Evolutionary conservation across 2,329 filamentous ascomycete genomes (phyloP).

Genomic region (Tolypocladium sp.): DNA sequence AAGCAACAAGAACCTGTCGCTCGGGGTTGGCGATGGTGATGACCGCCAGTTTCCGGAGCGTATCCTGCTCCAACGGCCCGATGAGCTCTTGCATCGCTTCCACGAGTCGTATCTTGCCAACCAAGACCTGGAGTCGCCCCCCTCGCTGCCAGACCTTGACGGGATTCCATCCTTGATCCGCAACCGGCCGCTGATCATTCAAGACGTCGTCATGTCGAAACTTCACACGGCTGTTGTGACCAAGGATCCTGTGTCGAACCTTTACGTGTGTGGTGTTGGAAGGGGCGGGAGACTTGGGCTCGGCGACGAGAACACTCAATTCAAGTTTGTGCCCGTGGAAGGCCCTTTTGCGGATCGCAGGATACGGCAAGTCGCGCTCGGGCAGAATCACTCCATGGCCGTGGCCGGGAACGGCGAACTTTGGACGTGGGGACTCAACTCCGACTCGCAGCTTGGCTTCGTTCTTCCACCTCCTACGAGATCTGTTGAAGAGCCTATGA

Average conservation of each 20-base stretch:
- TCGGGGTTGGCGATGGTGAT: constrained; percentile 92
- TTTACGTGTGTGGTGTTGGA: constrained; percentile 89
- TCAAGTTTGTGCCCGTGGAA: constrained; percentile 76
- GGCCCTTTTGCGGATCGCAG: constrained; percentile 66
- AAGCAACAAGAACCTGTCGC: constrained; percentile 88
- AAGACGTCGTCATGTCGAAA: constrained; percentile 82
- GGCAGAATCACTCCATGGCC: constrained; percentile 85
- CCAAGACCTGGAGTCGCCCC: constrained; percentile 21
- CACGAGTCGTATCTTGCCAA: constrained; percentile 57
- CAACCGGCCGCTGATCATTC: constrained; percentile 64
- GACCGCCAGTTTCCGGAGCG: constrained; percentile 91
- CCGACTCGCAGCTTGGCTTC: constrained; percentile 79
- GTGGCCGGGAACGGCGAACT: constrained; percentile 80
- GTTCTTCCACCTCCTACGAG: constrained; percentile 55
- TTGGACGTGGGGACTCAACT: constrained; percentile 91
- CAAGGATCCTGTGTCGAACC: constrained; percentile 75
- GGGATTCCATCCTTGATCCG: constrained; percentile 66
- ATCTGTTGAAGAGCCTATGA: constrained; percentile 76
- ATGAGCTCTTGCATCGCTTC: constrained; percentile 66
- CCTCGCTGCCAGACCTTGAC: constrained; percentile 20
- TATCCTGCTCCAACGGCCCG: constrained; percentile 65
- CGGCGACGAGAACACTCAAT: constrained; percentile 83
- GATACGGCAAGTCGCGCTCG: constrained; percentile 69
- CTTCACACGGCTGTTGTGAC: constrained; percentile 85
- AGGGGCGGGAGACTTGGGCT: constrained; percentile 82